These are phyloP conservation scores for Tulasnella sp. DNA, from an alignment of 768 basidiomycete genomes.

Conservation along the genomic window DNA sequence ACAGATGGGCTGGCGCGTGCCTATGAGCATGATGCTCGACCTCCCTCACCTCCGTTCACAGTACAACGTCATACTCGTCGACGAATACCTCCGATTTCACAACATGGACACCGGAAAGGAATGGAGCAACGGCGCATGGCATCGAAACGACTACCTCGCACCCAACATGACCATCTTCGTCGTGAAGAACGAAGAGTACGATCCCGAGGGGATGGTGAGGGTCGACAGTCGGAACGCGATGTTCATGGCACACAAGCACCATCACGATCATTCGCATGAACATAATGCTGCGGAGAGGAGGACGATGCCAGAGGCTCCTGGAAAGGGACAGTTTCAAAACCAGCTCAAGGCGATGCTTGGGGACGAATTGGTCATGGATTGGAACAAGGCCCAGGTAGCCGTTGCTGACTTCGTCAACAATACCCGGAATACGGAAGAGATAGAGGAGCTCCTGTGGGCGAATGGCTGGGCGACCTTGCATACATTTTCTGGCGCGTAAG, in stretches of 20 bases:
- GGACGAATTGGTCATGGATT: constrained; percentile 24
- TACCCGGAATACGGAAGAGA: constrained; percentile 22
- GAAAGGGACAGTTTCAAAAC: not conserved
- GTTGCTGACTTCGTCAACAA: constrained; percentile 15
- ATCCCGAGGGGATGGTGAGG: constrained; percentile 29
- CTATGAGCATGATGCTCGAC: constrained; percentile 31
- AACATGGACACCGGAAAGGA: constrained; percentile 28
- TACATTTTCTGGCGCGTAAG: constrained; percentile 34
- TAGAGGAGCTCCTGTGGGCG: constrained; percentile 28
- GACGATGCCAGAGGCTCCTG: no score
- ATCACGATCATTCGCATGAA: constrained; percentile 1
- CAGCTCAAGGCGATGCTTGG: constrained; percentile 13
- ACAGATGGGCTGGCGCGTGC: constrained; percentile 24
- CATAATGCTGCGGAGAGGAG: no score
- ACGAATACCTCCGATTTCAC: constrained; percentile 36
- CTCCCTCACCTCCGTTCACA: constrained; percentile 31
- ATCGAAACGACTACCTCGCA: constrained; percentile 27
- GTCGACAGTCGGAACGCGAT: constrained; percentile 27
- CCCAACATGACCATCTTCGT: constrained; percentile 25
- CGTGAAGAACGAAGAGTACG: constrained; percentile 34
- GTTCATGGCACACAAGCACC: not conserved
- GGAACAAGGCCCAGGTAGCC: constrained; percentile 24
- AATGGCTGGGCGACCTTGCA: constrained; percentile 35
- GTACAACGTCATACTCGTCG: constrained; percentile 33
- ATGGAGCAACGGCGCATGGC: constrained; percentile 32